These are phyloP conservation scores for Fusarium circinatum DNA, from an alignment of 2,329 filamentous ascomycete genomes.

Conservation along the genomic window DNA sequence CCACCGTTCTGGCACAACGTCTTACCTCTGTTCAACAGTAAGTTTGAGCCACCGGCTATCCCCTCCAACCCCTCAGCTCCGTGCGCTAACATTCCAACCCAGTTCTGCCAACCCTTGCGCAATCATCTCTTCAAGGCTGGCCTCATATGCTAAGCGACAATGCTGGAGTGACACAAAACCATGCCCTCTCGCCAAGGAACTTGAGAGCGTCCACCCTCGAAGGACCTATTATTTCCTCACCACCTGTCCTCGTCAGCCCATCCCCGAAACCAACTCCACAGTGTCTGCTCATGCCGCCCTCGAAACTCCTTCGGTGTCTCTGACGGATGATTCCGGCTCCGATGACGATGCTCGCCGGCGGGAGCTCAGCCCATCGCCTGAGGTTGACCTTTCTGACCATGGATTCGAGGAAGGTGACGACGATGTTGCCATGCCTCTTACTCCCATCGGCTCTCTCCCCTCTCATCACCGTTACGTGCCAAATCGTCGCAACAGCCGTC, in stretches of 20 bases:
- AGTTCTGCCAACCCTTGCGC: slow-evolving; percentile 97
- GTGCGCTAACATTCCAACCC: slow-evolving; percentile 45
- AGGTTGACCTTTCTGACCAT: slow-evolving; percentile 88
- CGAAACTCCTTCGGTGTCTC: slow-evolving; percentile 85
- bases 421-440: slow-evolving; percentile 66
- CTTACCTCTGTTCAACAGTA: slow-evolving; percentile 93
- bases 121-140: slow-evolving; percentile 91
- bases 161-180: slow-evolving; percentile 81
- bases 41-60: slow-evolving; percentile 52
- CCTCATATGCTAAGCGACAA: slow-evolving; percentile 87
- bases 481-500: slow-evolving; percentile 61
- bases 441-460: slow-evolving; percentile 73
- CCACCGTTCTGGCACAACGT: slow-evolving; percentile 77
- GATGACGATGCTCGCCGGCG: slow-evolving; percentile 77
- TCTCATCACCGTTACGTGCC: slow-evolving; percentile 53
- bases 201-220: slow-evolving; percentile 90
- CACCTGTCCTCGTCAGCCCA: slow-evolving; percentile 83
- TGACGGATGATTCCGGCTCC: slow-evolving; percentile 60
- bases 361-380: slow-evolving; percentile 88
- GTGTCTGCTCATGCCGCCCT: slow-evolving; percentile 57
- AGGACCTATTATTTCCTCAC: slow-evolving; percentile 97
- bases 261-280: slow-evolving; percentile 64
- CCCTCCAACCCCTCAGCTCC: slow-evolving; percentile 24
- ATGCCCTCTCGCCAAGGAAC: slow-evolving; percentile 91
- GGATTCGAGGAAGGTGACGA: slow-evolving; percentile 82